Evolutionary conservation across 129 eudicot genomes (phyloP), one percentile per base, ranked within the genome.

Genomic region (Centrapalus pauciflorus): DNA sequence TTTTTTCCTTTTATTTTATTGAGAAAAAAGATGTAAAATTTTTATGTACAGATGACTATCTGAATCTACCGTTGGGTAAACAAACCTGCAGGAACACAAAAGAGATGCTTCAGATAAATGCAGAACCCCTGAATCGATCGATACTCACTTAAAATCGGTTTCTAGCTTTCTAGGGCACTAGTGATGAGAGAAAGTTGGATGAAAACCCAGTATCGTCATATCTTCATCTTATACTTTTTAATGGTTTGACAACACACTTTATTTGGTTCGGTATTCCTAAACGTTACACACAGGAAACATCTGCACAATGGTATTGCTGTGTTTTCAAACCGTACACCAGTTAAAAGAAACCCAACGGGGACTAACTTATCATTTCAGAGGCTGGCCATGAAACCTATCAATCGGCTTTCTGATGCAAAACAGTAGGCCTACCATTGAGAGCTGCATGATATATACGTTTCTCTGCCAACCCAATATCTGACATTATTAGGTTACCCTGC

Each of bases 381-480:
- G 63, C 78, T 60, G 68, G 81, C 83, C 81, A 72, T 77, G 72
- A 81, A 72, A 77, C 51, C 55, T 69, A 84, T 92, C 96, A 92
- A 77, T 92, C 98, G 50, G 73, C 94, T 92, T 92, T 92, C 95
- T 77, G 95, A 79, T 81, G 96, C 83, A 83, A 85, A 73, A 80
- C 96, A 85, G 77, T 87, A 76, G 80, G 88, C 87, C 83, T 75
- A 92, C 98, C 96, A 71, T 92, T 88, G 70, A 92, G 96, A 58
- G 91, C 96, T 4, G 91, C 87, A 76, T 88, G 98, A 75, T 88
- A 92, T 64, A 85, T 77, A 71, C 98, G 80, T 74, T 92, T 92
- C 88, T 92, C 98, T 17, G 98, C 84, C 90, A 92, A 80, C 33
- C 98, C 98, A 34, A 88, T 85, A 72, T 92, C 98, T 37, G 96